Percentiles rank a stretch among this genome's conserved stretches.
These are phyloP conservation scores for Rubia yunnanensis DNA, from an alignment of 257 asterid species.

Conservation along the genomic window DNA sequence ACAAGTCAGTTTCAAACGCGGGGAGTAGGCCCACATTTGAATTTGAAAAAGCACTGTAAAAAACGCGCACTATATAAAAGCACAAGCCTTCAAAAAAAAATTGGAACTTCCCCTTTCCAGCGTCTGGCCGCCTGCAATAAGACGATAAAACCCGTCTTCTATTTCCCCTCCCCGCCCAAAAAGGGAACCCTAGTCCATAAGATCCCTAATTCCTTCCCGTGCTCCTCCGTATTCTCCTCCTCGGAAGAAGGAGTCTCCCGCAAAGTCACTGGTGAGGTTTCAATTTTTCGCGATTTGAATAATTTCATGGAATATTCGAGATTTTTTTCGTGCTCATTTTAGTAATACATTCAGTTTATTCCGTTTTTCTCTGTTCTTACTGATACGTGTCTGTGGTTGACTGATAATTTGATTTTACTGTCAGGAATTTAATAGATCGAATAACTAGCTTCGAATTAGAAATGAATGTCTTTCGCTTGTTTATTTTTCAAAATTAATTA, in stretches of 20 bases:
- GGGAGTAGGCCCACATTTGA: not conserved
- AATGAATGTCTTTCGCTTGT: too few relatives aligned
- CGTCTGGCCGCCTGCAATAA: slow-evolving; percentile 5
- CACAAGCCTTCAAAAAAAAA: not conserved
- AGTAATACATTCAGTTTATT: too few relatives aligned
- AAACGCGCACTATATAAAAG: slow-evolving; percentile 11
- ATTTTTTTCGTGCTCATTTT: not conserved
- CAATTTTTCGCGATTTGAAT: not conserved
- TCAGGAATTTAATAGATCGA: not conserved
- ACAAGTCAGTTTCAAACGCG: not conserved
- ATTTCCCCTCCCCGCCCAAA: not conserved
- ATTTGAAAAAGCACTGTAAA: not conserved
- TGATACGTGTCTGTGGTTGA: not conserved
- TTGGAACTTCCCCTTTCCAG: slow-evolving; percentile 15
- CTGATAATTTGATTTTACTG: not conserved
- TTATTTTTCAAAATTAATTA: too few relatives aligned
- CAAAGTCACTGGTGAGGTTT: not conserved
- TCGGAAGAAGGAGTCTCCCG: not conserved
- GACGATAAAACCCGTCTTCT: slow-evolving; percentile 6
- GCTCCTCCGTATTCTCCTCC: not conserved
- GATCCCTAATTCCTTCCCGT: not conserved
- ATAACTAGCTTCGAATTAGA: too few relatives aligned
- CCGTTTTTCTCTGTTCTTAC: not conserved
- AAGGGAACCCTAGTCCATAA: not conserved
- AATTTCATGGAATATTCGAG: not conserved